phyloP scores from a whole-genome alignment of 2,329 filamentous ascomycete species.

The Fusarium nodosum region DNA sequence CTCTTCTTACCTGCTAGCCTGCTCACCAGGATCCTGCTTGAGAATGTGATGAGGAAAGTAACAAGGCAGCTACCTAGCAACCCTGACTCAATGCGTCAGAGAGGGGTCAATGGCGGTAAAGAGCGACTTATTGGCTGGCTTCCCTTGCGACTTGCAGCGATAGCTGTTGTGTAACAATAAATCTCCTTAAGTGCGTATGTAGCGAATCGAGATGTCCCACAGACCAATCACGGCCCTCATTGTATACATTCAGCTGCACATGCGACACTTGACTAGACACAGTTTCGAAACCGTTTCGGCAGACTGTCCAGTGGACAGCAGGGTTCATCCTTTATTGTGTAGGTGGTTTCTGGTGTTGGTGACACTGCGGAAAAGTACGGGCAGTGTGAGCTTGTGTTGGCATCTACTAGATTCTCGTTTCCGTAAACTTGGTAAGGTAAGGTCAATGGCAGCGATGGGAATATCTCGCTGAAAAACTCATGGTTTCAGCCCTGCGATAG shows the following conservation, averaged over 20 bases:
- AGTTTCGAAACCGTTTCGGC: constrained; percentile 34
- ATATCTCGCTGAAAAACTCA: neutral
- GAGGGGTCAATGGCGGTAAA: constrained; percentile 29
- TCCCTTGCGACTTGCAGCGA: constrained; percentile 24
- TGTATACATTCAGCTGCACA: constrained; percentile 35
- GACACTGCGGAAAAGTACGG: constrained; percentile 27
- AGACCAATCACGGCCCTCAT: constrained; percentile 32
- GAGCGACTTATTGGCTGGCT: constrained; percentile 32
- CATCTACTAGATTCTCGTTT: neutral
- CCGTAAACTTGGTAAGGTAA: neutral
- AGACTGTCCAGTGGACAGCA: constrained; percentile 29
- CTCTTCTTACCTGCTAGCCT: constrained; percentile 1
- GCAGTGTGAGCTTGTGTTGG: neutral
- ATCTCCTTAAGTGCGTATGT: constrained; percentile 8
- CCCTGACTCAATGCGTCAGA: constrained; percentile 26
- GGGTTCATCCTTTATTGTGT: neutral
- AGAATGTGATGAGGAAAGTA: constrained; percentile 41
- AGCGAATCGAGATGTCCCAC: constrained; percentile 25
- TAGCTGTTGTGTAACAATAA: constrained; percentile 43
- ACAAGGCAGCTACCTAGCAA: constrained; percentile 28
- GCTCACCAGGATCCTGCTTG: constrained; percentile 9
- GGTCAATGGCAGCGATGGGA: neutral
- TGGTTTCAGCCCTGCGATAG: constrained; percentile 13
- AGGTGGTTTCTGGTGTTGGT: constrained; percentile 25
- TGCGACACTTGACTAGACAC: constrained; percentile 31